phyloP scores from a whole-genome alignment of 2,329 filamentous ascomycete genomes.

The Coniochaeta ligniaria region DNA sequence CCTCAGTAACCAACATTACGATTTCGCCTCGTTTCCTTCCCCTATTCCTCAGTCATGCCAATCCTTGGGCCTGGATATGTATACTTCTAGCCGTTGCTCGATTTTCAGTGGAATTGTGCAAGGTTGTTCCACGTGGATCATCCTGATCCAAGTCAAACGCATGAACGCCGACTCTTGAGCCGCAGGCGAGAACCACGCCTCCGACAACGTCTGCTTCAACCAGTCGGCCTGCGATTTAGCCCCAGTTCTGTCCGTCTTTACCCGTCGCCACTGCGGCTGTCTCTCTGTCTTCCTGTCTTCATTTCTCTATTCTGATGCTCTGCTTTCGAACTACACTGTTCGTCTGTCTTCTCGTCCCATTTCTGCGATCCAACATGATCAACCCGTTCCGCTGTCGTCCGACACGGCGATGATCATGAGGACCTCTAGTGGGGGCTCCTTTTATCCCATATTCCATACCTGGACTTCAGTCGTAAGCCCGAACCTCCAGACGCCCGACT shows the following conservation, averaged over 20 bases:
- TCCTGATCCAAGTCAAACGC: neutral
- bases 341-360: neutral
- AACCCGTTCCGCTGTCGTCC: neutral
- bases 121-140: neutral
- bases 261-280: constrained; percentile 6
- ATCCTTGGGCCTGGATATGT: neutral
- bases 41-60: neutral
- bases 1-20: neutral
- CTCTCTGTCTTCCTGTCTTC: constrained; percentile 12
- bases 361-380: neutral
- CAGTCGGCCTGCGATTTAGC: neutral
- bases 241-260: constrained; percentile 3
- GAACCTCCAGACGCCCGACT: neutral
- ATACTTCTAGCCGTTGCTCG: neutral
- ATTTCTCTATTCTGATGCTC: constrained; percentile 9
- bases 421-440: neutral
- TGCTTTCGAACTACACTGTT: neutral
- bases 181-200: neutral
- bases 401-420: neutral
- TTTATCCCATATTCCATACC: neutral
- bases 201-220: constrained; percentile 4
- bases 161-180: neutral
- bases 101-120: neutral
- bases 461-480: neutral
- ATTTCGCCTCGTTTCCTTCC: neutral